Base-by-base conservation (phyloP, 2,329 filamentous ascomycete genomes). In the Corinectria fuckeliana region DNA sequence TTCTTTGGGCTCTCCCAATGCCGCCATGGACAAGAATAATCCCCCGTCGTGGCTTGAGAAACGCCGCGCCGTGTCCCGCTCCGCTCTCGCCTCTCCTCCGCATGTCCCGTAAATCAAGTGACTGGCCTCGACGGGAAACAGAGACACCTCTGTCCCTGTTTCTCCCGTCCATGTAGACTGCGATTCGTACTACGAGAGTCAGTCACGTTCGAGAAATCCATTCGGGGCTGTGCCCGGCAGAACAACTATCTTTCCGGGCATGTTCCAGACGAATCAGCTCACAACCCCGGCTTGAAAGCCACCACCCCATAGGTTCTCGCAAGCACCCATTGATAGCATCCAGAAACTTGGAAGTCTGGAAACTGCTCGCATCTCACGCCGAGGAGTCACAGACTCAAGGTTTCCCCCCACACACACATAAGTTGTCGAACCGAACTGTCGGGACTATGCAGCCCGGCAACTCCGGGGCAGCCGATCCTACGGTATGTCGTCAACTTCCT, bases 81-180 rank as follows among this genome's bases (percentile, higher is more conserved):
- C 41, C 45, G 38, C 47, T 39, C 23, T 36, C 38, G n/a, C 28
- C 44, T 26, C 30, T 51, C 55, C 50, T 48, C 42, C 55, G 59
- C 59, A 61, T 59, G 38, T 59, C 32, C n/a, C 23, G 39, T 20
- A 41, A 21, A 56, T 61, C 59, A 61, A 61, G 59, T 61, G 59
- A 61, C 50, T 32, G 42, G 28, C 39, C n/a, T 30, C 4, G 14
- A 20, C 25, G 5, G 23, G 8, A 50, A 8, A n/a, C n/a, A 18
- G 21, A 38, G 6, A 4, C 28, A 13, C 11, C 28, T 30, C 28
- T 14, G 10, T 11, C 28, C 14, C 28, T 30, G 4, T 30, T 30
- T 30, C 28, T 30, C 28, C 10, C 9, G 14, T 4, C n/a, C 10
- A n/a, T n/a, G n/a, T n/a, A n/a, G n/a, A n/a, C n/a, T 18, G 2